Percentiles rank a stretch among this genome's conserved stretches.
Conservation (phyloP, 2,329 filamentous ascomycete genomes). For the Diaporthe capsici region DNA sequence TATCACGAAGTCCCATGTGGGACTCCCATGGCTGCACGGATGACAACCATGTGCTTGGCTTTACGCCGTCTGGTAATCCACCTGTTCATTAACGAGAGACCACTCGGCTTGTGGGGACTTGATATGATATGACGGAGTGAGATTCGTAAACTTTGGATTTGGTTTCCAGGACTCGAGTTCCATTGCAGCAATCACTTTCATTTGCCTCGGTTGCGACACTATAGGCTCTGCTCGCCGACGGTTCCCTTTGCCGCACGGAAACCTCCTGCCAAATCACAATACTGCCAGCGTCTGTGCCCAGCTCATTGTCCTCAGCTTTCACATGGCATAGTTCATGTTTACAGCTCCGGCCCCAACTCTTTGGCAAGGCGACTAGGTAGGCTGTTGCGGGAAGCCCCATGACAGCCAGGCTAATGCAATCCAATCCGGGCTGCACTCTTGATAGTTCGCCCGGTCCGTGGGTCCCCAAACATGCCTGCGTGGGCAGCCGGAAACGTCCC, state of each 20-base stretch:
- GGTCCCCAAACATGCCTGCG: not conserved
- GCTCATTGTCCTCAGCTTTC: not conserved
- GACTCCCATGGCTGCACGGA: not conserved
- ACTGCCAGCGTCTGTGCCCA: not conserved
- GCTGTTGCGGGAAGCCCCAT: conserved; percentile 9
- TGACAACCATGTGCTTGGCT: not conserved
- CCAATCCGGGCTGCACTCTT: not conserved
- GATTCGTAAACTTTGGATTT: not conserved
- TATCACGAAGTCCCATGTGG: not conserved
- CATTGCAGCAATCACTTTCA: conserved; percentile 8
- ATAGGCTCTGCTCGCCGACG: conserved; percentile 16
- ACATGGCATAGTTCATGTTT: not conserved
- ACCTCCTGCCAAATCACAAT: not conserved
- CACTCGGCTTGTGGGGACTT: not conserved
- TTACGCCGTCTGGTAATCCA: no score
- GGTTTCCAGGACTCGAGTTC: conserved; percentile 1
- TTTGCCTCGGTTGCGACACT: conserved; percentile 7
- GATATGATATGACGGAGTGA: not conserved
- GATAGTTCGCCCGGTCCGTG: conserved; percentile 3
- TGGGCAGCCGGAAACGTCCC: not conserved
- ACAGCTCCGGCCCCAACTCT: not conserved
- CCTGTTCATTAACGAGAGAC: not conserved
- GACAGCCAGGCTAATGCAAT: conserved; percentile 5
- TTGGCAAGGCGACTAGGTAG: not conserved
- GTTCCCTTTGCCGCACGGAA: not conserved